Base-by-base conservation (phyloP, 176 grass and related monocot genomes). In the Aegilops sharonensis region DNA sequence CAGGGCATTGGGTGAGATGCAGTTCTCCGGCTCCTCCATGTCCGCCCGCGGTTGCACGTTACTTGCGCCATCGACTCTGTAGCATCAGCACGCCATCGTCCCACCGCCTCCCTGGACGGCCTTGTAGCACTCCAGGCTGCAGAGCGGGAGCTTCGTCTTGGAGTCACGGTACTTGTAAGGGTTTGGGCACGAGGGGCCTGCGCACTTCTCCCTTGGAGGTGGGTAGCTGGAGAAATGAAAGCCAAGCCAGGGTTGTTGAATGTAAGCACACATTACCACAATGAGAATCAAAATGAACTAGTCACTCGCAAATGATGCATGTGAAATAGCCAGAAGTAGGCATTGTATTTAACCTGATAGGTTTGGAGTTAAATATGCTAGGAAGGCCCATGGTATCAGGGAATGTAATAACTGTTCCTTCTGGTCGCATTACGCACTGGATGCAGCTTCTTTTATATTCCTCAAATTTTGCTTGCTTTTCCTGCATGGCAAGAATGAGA, bases 201-300 rank as follows among this genome's bases (percentile, higher is more conserved):
- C 97, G 12, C 97, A 99, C 82, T 94, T 99, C 94, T 96, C 97
- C 83, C 97, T 90, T 34, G 97, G 90, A 80, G 97, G 97, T 40
- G 97, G 97, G 87, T 99, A 99, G 86, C 97, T 99, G 85, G 20
- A 9, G 47, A 36, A 74, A 88, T 69, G 36, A 81, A 75, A 81
- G 31, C 21, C 25, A 45, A 79, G 29, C 12, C 48, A 65, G 8
- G 60, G 43, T 6, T 63, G 76, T 72, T 32, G 84, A 68, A 59
- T 24, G 57, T 59, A 39, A 64, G 60, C 3, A 36, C 8, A 54
- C 5, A 48, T 6, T 54, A 66, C 50, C 1, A 20, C 23, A 43
- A 63, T 25, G 45, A 18, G 57, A 73, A 27, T 79, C 21, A 79
- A 79, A 27, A 64, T 66, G 45, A 37, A 35, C 8, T 20, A 9